phyloP scores from a whole-genome alignment of 2,329 filamentous ascomycete species.

The Neofusicoccum parvum region DNA sequence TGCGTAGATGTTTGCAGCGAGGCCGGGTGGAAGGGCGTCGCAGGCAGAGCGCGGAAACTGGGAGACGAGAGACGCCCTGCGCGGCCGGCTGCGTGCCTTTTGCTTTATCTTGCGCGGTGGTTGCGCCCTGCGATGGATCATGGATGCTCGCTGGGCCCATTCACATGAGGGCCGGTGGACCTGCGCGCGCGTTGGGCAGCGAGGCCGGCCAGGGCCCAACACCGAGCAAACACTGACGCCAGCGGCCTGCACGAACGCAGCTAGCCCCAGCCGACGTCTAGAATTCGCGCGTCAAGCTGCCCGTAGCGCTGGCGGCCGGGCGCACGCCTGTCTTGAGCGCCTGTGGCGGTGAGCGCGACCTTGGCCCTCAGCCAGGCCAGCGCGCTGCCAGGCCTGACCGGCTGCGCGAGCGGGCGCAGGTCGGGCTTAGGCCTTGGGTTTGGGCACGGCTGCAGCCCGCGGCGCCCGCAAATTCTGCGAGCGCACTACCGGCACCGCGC shows the following conservation, averaged over 20 bases:
- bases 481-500: neutral
- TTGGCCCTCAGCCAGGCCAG: neutral
- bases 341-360: conserved; percentile 15
- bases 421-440: neutral
- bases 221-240: conserved; percentile 15
- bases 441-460: conserved; percentile 18
- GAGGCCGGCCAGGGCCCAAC: conserved; percentile 14
- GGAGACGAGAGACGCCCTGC: neutral
- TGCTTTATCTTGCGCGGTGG: conserved; percentile 16
- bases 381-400: neutral
- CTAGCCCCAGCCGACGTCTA: conserved; percentile 13
- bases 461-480: neutral
- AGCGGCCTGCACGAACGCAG: conserved; percentile 14
- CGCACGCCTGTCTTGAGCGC: neutral
- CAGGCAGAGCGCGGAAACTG: conserved; percentile 2
- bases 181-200: conserved; percentile 18
- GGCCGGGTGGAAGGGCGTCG: neutral
- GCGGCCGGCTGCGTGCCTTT: conserved; percentile 10
- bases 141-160: conserved; percentile 17
- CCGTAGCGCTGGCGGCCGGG: neutral
- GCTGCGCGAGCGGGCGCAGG: neutral
- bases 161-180: conserved; percentile 13
- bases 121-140: conserved; percentile 8
- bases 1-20: neutral
- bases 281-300: conserved; percentile 9